phyloP scores from a whole-genome alignment of 176 grass and related monocot species.

The Oryza glaberrima region DNA sequence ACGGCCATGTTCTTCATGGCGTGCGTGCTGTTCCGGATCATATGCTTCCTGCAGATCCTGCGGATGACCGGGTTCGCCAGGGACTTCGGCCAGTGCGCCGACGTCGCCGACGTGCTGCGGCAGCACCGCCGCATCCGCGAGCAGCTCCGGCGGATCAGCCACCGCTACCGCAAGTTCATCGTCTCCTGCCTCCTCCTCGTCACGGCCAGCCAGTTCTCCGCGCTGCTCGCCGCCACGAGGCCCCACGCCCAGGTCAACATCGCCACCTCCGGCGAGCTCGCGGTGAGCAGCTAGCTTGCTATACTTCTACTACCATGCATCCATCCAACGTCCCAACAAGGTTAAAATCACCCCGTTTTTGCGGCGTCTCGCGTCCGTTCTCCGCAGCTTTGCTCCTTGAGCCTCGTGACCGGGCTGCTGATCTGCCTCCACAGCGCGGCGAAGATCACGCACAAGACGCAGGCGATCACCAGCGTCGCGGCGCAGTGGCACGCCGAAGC shows the following conservation, averaged over 20 bases:
- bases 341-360: neutral
- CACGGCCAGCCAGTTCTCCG: slow-evolving; percentile 75
- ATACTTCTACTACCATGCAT: neutral
- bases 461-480: slow-evolving; percentile 82
- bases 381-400: slow-evolving; percentile 71
- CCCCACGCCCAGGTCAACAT: slow-evolving; percentile 67
- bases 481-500: slow-evolving; percentile 84
- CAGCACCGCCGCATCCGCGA: slow-evolving; percentile 68
- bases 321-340: neutral
- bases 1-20: slow-evolving; percentile 69
- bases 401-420: slow-evolving; percentile 72
- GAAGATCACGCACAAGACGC: slow-evolving; percentile 95
- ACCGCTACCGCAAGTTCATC: slow-evolving; percentile 78
- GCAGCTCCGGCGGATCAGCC: slow-evolving; percentile 78
- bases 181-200: slow-evolving; percentile 62
- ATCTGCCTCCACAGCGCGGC: slow-evolving; percentile 86
- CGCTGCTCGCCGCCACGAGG: slow-evolving; percentile 67
- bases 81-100: slow-evolving; percentile 61
- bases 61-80: slow-evolving; percentile 74
- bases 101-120: slow-evolving; percentile 57
- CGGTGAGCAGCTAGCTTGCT: slow-evolving; percentile 38
- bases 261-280: slow-evolving; percentile 72
- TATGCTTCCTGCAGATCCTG: slow-evolving; percentile 84
- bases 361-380: neutral
- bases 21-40: slow-evolving; percentile 77